Conservation (phyloP, 2,329 filamentous ascomycete genomes). For the Fusarium hainanense region DNA sequence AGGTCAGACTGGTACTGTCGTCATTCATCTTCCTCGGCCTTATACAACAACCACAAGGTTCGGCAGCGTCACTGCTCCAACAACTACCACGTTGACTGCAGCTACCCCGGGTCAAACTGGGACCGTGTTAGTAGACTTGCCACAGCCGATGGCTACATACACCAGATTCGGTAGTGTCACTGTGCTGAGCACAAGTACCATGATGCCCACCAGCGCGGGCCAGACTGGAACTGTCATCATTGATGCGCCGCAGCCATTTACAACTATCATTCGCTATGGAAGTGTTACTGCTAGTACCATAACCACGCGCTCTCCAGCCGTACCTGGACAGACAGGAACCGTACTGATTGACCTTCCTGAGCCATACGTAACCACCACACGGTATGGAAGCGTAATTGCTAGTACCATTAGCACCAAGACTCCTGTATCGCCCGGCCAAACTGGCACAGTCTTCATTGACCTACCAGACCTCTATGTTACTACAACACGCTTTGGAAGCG, state of each 20-base stretch:
- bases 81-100: background rate
- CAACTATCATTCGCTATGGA: background rate
- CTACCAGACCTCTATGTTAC: background rate
- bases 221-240: conserved; percentile 4
- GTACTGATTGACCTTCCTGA: background rate
- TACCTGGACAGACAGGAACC: background rate
- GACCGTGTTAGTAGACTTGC: conserved; percentile 1
- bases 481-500: background rate
- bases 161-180: conserved; percentile 2
- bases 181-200: background rate
- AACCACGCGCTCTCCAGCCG: background rate
- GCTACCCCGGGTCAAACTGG: conserved; percentile 1
- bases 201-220: background rate
- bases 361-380: background rate
- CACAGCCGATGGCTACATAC: background rate
- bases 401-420: background rate
- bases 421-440: background rate
- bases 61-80: background rate
- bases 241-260: background rate
- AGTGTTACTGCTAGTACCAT: background rate
- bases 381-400: background rate
- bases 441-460: background rate
- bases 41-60: background rate
- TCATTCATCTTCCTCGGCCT: conserved; percentile 2
- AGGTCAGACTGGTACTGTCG: conserved; percentile 5